Evolutionary conservation across 1,284 basidiomycete species (phyloP).

Genomic region (Austroboletus niveus): DNA sequence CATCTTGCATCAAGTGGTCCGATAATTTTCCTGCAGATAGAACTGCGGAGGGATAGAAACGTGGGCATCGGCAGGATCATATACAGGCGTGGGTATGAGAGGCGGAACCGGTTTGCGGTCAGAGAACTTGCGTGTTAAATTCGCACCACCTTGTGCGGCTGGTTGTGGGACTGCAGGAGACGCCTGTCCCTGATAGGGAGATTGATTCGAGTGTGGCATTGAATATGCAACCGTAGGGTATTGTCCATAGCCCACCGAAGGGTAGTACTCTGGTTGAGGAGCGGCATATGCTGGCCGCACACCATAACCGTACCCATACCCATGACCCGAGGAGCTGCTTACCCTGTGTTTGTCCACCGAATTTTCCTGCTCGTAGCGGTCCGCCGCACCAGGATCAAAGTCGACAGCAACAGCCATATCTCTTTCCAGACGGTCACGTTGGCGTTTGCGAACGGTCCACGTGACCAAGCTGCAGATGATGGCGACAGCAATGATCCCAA

Average conservation of each 20-base stretch:
- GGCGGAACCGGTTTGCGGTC: slow-evolving; percentile 35
- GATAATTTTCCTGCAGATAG: slow-evolving; percentile 2
- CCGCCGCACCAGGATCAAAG: slow-evolving; percentile 46
- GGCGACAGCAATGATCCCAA: slow-evolving; percentile 49
- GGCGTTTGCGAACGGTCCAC: slow-evolving; percentile 48
- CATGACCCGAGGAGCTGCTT: slow-evolving; percentile 37
- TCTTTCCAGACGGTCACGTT: slow-evolving; percentile 42
- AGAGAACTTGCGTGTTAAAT: slow-evolving; percentile 32
- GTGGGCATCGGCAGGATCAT: slow-evolving; percentile 23
- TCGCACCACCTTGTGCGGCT: slow-evolving; percentile 25
- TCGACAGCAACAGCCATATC: slow-evolving; percentile 47
- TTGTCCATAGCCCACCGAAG: slow-evolving; percentile 18
- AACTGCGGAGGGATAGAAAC: slow-evolving; percentile 22
- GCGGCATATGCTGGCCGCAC: slow-evolving; percentile 17
- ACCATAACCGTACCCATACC: slow-evolving; percentile 18
- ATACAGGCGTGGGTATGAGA: slow-evolving; percentile 22
- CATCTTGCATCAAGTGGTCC: slow-evolving; percentile 3
- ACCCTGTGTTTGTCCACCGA: slow-evolving; percentile 36
- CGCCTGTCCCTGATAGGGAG: slow-evolving; percentile 8
- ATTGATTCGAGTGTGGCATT: slow-evolving; percentile 1
- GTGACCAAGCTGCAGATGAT: slow-evolving; percentile 45
- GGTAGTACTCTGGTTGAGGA: slow-evolving; percentile 20
- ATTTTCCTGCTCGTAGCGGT: slow-evolving; percentile 30
- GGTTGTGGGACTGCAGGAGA: slow-evolving; percentile 15
- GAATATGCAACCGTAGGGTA: slow-evolving; percentile 12